These are phyloP conservation scores for Raffaelea deltoideospora DNA, from an alignment of 2,329 filamentous ascomycete genomes.

Conservation along the genomic window DNA sequence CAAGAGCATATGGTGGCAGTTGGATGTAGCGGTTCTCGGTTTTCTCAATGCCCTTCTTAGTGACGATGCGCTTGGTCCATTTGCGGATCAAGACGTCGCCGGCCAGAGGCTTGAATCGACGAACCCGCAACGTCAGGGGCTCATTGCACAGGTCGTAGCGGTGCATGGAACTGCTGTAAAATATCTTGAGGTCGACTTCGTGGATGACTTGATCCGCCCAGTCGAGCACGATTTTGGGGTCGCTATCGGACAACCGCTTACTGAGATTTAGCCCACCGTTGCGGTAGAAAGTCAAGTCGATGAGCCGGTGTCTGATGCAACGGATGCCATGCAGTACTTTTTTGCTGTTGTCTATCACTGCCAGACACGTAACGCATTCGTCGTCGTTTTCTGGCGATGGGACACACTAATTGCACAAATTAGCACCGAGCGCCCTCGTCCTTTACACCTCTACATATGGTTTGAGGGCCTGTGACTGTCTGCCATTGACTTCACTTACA, in stretches of 20 bases:
- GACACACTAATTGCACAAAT: conserved; percentile 7
- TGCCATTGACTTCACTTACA: neutral
- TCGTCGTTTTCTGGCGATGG: conserved; percentile 8
- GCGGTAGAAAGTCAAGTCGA: conserved; percentile 25
- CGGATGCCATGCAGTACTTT: conserved; percentile 30
- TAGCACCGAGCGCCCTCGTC: neutral
- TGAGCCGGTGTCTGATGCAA: conserved; percentile 28
- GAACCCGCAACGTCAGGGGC: conserved; percentile 24
- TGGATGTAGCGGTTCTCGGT: conserved; percentile 1
- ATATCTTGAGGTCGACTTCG: conserved; percentile 20
- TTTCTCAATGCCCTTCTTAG: neutral
- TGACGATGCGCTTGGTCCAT: conserved; percentile 16
- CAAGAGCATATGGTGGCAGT: conserved; percentile 8
- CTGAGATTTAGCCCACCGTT: conserved; percentile 28
- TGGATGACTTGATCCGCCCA: conserved; percentile 14
- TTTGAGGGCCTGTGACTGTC: no score
- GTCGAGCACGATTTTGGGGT: conserved; percentile 25
- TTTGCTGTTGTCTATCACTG: conserved; percentile 22
- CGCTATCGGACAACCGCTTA: conserved; percentile 23
- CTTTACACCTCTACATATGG: neutral
- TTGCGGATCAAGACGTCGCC: conserved; percentile 23
- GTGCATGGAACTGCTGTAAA: conserved; percentile 9
- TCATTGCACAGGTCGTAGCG: conserved; percentile 20
- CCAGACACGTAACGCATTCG: conserved; percentile 24
- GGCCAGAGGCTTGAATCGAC: conserved; percentile 21